Percentiles rank a stretch among this genome's conserved stretches.
Conservation (phyloP, 1,139 yeast genomes). For the Kodamaea anthophila region DNA sequence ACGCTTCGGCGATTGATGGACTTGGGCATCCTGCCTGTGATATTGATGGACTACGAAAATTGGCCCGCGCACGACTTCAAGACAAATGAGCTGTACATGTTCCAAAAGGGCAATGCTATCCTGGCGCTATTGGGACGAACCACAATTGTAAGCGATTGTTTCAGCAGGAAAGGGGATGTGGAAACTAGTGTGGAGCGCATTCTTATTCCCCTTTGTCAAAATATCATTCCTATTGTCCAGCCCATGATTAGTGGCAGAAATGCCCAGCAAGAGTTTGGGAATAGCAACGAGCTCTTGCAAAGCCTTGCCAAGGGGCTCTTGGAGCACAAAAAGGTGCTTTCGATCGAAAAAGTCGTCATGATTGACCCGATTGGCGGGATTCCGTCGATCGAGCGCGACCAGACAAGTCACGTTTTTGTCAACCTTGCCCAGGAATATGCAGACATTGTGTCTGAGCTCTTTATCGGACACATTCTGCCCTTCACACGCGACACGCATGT, state of each 20-base stretch:
- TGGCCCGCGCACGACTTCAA: conserved; percentile 22
- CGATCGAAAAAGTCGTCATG: conserved; percentile 75
- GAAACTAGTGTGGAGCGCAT: conserved; percentile 23
- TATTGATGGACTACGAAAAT: conserved; percentile 30
- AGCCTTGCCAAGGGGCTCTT: conserved; percentile 25
- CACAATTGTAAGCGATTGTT: conserved; percentile 25
- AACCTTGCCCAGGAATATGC: conserved; percentile 79
- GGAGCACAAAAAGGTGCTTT: conserved; percentile 26
- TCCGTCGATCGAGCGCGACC: conserved; percentile 76
- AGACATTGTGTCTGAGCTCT: conserved; percentile 57
- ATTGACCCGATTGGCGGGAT: conserved; percentile 84
- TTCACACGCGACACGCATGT: conserved; percentile 45
- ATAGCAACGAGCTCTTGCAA: conserved; percentile 28
- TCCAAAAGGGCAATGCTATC: conserved; percentile 28
- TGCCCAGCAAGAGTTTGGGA: conserved; percentile 23
- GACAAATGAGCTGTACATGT: conserved; percentile 27
- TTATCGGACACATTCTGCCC: conserved; percentile 46
- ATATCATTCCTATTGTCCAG: conserved; percentile 52
- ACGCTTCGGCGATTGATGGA: conserved; percentile 44
- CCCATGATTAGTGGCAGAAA: conserved; percentile 45
- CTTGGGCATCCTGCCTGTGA: conserved; percentile 39
- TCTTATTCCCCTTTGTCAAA: conserved; percentile 39
- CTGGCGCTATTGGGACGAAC: conserved; percentile 21
- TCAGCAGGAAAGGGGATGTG: conserved; percentile 11
- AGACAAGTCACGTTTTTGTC: conserved; percentile 82